Percentiles rank a stretch among this genome's conserved stretches.
These are phyloP conservation scores for Monosporascus sp. DNA, from an alignment of 2,329 filamentous ascomycete species.

Conservation along the genomic window DNA sequence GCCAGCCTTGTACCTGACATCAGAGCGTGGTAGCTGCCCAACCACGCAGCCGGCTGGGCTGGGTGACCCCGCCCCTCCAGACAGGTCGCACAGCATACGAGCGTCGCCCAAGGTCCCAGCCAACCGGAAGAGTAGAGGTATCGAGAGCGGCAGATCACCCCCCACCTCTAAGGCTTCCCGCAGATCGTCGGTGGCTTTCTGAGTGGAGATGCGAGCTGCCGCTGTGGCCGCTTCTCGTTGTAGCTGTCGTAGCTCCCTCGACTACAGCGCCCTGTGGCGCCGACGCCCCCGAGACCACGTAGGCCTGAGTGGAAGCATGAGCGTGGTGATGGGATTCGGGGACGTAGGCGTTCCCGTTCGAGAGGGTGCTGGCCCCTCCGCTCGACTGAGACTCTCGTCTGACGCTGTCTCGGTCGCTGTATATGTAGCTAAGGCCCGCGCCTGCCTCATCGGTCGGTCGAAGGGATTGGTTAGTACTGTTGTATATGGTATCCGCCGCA, in stretches of 20 bases:
- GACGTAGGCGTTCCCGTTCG: constrained; percentile 31
- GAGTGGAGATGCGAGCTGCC: constrained; percentile 20
- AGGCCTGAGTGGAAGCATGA: constrained; percentile 14
- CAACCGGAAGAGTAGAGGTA: constrained; percentile 13
- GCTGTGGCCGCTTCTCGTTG: constrained; percentile 12
- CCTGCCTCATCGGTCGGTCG: constrained; percentile 16
- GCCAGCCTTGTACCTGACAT: neutral
- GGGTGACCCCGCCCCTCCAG: neutral
- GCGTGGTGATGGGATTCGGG: constrained; percentile 21
- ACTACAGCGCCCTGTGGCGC: constrained; percentile 10
- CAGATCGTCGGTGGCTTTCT: constrained; percentile 26
- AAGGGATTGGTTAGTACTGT: constrained; percentile 13
- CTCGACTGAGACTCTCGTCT: constrained; percentile 20
- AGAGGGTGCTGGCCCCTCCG: constrained; percentile 16
- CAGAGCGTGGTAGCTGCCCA: neutral
- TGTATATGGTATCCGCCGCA: constrained; percentile 15
- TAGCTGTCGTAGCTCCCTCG: constrained; percentile 12
- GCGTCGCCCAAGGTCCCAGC: constrained; percentile 16
- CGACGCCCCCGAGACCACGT: constrained; percentile 12
- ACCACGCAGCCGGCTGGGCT: neutral
- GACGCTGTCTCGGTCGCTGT: constrained; percentile 17
- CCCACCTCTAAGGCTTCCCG: constrained; percentile 25
- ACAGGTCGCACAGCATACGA: constrained; percentile 19
- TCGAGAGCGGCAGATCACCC: constrained; percentile 15
- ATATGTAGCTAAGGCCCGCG: constrained; percentile 21